Evolutionary conservation across 805 yeast species (phyloP), one percentile per base, ranked within the genome.

Genomic region (Ogataea paraovalis): DNA sequence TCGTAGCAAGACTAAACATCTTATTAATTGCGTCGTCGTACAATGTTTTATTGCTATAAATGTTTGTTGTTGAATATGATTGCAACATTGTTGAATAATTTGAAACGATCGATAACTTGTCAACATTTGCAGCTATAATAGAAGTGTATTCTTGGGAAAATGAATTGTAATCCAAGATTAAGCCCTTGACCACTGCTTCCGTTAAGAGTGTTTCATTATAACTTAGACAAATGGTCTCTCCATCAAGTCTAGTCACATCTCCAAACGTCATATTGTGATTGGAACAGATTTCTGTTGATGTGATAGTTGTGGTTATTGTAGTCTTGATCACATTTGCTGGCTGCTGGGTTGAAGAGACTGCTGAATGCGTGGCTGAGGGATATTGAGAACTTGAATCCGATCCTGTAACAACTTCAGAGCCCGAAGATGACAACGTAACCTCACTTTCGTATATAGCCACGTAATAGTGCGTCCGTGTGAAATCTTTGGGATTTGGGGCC

Each of bases 1-100:
- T 44, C 33, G 46, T 43, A 3, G 52, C 52, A 36, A 49, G 45
- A 22, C 36, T 33, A 28, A 42, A 45, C 32, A 49, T 49, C 28
- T 37, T 43, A 12, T 36, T 18, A 19, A 49, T 48, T 16, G 46
- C 46, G 16, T 41, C 37, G 6, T 39, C 38, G 45, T 45, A 49
- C n/a, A 22, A 32, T 1, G 23, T 43, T 14, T 43, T 10, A 28
- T 46, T 40, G 18, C 40, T 43, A 47, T 39, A 49, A 6, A 40
- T 47, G 25, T 43, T 23, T 28, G 45, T 45, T 6, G 10, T 16
- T 18, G 38, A 34, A 16, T 34, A 34, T 16, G 19, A 16, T n/a
- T 8, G 3, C 16, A 34, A 34, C 52, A 49, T 49, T 12, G 44
- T 33, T 12, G 52, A 40, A 41, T 49, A 49, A 38, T 45, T 38